Conservation (phyloP, 2,329 filamentous ascomycete genomes). For the Simplicillium aogashimaense region DNA sequence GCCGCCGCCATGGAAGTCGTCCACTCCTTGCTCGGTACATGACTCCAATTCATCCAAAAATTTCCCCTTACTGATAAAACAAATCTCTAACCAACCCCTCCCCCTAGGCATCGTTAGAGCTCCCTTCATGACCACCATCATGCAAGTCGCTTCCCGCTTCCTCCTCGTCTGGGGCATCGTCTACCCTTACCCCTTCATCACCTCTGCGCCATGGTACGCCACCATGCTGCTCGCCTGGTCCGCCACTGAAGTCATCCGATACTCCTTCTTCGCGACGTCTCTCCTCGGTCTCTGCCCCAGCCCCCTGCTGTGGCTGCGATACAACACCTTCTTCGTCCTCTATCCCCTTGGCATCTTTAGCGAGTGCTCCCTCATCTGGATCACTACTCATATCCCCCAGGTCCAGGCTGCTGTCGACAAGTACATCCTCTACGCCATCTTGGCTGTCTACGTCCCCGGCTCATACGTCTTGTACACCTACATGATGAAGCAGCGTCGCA, state of each 20-base stretch:
- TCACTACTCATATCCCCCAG: slow-evolving; percentile 49
- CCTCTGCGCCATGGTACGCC: slow-evolving; percentile 53
- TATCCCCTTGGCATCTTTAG: slow-evolving; percentile 88
- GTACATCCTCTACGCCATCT: slow-evolving; percentile 51
- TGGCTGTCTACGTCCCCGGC: slow-evolving; percentile 73
- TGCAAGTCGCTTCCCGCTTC: slow-evolving; percentile 83
- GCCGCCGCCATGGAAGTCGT: slow-evolving; percentile 73
- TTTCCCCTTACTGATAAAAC: too few relatives aligned
- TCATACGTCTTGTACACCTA: slow-evolving; percentile 81
- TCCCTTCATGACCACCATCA: slow-evolving; percentile 71
- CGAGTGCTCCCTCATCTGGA: slow-evolving; percentile 74
- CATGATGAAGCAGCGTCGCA: slow-evolving; percentile 86
- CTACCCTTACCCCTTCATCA: slow-evolving; percentile 59
- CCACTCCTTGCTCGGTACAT: slow-evolving; percentile 73
- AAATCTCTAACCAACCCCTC: too few relatives aligned
- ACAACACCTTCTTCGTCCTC: slow-evolving; percentile 87
- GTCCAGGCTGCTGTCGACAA: slow-evolving; percentile 35
- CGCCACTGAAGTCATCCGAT: slow-evolving; percentile 84
- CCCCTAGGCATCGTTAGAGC: slow-evolving; percentile 69
- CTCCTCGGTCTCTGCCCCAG: slow-evolving; percentile 53
- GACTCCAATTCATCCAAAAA: too few relatives aligned
- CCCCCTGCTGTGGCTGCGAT: slow-evolving; percentile 69
- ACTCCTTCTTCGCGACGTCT: slow-evolving; percentile 78
- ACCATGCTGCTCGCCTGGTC: slow-evolving; percentile 83
- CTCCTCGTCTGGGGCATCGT: slow-evolving; percentile 84